Base-by-base conservation (phyloP, 2,329 filamentous ascomycete genomes). In the Zopfia rhizophila region DNA sequence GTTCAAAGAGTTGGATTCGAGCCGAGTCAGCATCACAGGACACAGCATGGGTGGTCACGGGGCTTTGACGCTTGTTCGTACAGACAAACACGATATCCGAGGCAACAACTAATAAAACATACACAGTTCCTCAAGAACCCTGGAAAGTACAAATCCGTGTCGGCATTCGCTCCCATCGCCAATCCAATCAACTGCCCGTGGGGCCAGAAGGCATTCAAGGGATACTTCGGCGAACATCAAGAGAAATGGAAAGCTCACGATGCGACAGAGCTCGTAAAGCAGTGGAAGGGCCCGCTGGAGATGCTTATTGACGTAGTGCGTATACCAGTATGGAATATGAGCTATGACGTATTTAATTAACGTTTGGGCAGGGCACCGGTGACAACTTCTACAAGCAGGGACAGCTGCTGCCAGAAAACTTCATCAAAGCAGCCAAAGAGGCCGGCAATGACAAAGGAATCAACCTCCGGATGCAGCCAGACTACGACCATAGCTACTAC, bases 1-100 rank as follows among this genome's bases (percentile, higher is more conserved):
- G 18, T 96, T 91, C 74, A 66, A 82, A 21, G 80, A 84, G 66
- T 78, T 99, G 21, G 93, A 97, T 71, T 65, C 73, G 0, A 73
- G 65, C 19, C 81, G 87, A 28, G 85, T 97, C 43, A 88, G 87
- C 72, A 94, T 99, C 64, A 90, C 90, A 28, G 94, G 94, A 5
- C 94, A 99, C 77, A 92, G 87, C 63, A 99, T 99, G 94, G 94
- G 94, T 58, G 94, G 94, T 0, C 94, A 99, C 73, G 94, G 94
- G 53, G 94, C 94, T 31, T 78, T 99, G 60, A 96, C 92, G 32
- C 76, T 97, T 61, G 81, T 84, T 66, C 8, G 53, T 61, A 6
- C 31, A 17, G 25, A 21, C 12, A 21, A 7, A 22, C 16, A 3
- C 7, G n/a, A 37, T 4, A 13, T 24, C 4, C 22, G 10, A 11